phyloP scores from a whole-genome alignment of 306 rosid species.

The Castanea sativa region DNA sequence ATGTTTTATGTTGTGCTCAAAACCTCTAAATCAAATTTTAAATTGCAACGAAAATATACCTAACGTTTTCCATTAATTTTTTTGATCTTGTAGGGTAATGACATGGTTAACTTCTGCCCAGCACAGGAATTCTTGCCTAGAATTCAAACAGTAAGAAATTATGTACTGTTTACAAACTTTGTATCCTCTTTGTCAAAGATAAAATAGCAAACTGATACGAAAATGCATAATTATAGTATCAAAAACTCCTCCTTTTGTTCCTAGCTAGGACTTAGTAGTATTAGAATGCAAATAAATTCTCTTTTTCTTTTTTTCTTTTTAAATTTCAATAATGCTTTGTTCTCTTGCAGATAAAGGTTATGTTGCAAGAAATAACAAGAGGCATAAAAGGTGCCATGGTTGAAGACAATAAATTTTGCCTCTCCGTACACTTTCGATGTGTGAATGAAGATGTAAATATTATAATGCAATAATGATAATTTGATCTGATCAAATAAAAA shows the following conservation, averaged over 20 bases:
- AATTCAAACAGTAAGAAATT: conserved; percentile 36
- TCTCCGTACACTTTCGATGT: conserved; percentile 45
- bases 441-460: conserved; percentile 46
- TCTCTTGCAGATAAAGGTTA: conserved; percentile 35
- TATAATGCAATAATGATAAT: no score
- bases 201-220: no score
- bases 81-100: conserved; percentile 40
- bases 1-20: neutral
- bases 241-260: neutral
- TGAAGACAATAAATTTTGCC: conserved; percentile 53
- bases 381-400: conserved; percentile 37
- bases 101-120: conserved; percentile 44
- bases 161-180: neutral
- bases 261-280: neutral
- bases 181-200: no score
- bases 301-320: neutral
- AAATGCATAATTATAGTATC: no score
- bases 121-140: conserved; percentile 43
- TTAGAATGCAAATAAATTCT: no score
- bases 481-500: no score
- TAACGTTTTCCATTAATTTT: neutral
- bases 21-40: neutral
- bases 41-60: conserved; percentile 1
- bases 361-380: conserved; percentile 21
- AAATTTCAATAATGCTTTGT: neutral